phyloP scores from a whole-genome alignment of 352 stramenopile genomes.

The Plasmopara halstedii region DNA sequence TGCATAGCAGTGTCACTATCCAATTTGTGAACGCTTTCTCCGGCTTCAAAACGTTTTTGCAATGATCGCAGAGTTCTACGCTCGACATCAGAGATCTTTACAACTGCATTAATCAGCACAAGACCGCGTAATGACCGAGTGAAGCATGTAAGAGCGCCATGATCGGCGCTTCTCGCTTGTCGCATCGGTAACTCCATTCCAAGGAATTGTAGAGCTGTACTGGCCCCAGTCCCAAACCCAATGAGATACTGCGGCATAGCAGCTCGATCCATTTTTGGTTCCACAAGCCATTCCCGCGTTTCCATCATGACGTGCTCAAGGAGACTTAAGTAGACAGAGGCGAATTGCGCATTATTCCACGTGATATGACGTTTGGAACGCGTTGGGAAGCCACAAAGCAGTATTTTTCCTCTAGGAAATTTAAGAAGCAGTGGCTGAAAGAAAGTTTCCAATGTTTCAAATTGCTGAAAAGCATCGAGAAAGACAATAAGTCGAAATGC shows the following conservation, averaged over 20 bases:
- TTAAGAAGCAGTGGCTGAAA: constrained; percentile 47
- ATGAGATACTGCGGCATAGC: constrained; percentile 60
- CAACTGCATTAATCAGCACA: constrained; percentile 48
- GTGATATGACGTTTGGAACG: constrained; percentile 23
- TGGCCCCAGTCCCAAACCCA: constrained; percentile 49
- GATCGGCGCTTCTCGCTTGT: constrained; percentile 6
- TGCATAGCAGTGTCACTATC: constrained; percentile 20
- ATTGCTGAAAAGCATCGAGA: constrained; percentile 51
- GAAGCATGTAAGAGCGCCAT: constrained; percentile 32
- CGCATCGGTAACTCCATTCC: constrained; percentile 32
- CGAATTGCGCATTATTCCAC: constrained; percentile 47
- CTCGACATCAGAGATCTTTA: constrained; percentile 16
- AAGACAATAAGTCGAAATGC: constrained; percentile 59
- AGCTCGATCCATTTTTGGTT: constrained; percentile 57
- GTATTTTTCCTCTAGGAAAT: constrained; percentile 56
- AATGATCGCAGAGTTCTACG: constrained; percentile 17
- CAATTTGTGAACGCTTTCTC: neutral
- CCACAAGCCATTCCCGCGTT: constrained; percentile 60
- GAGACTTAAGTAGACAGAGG: constrained; percentile 35
- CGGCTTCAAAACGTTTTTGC: constrained; percentile 10
- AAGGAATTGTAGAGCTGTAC: constrained; percentile 42
- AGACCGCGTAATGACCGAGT: constrained; percentile 34
- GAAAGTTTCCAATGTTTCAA: constrained; percentile 52
- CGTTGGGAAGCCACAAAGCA: constrained; percentile 53
- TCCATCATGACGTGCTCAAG: constrained; percentile 41